Conservation (phyloP, 352 stramenopile genomes). For the Globisporangium paddicum region DNA sequence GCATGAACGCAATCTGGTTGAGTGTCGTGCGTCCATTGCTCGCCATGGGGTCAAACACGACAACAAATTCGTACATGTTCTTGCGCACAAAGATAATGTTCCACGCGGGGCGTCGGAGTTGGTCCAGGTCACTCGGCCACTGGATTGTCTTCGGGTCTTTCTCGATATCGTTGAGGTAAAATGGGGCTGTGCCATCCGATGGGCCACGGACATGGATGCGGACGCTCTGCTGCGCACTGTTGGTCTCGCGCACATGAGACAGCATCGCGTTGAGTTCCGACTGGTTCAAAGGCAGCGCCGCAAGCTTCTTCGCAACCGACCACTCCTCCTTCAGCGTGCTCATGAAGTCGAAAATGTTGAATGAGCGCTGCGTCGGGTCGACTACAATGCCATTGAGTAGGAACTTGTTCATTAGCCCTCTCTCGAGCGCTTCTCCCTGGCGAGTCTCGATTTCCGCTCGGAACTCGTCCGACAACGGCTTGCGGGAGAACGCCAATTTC, state of each 20-base stretch:
- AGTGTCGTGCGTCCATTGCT: conserved; percentile 41
- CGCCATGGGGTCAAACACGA: conserved; percentile 65
- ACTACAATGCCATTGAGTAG: conserved; percentile 86
- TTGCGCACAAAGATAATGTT: conserved; percentile 83
- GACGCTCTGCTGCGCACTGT: conserved; percentile 32
- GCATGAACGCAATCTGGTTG: conserved; percentile 62
- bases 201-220: conserved; percentile 67
- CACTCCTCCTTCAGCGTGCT: conserved; percentile 72
- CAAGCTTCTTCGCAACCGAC: conserved; percentile 67
- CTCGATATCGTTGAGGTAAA: conserved; percentile 85
- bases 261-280: conserved; percentile 59
- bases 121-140: conserved; percentile 44
- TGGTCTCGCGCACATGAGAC: conserved; percentile 46
- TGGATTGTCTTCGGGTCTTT: conserved; percentile 45
- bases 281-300: conserved; percentile 33
- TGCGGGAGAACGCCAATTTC: conserved; percentile 65
- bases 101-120: conserved; percentile 54
- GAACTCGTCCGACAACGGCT: conserved; percentile 44
- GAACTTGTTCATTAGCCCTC: conserved; percentile 58
- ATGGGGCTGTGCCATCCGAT: conserved; percentile 44
- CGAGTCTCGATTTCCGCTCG: conserved; percentile 34
- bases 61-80: conserved; percentile 85
- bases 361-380: conserved; percentile 75
- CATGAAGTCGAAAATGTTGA: conserved; percentile 92
- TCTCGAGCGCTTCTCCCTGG: conserved; percentile 25